Evolutionary conservation across 2,329 filamentous ascomycete species (phyloP), one percentile per base, ranked within the genome.

Genomic region (Pseudocercospora pini-densiflorae): DNA sequence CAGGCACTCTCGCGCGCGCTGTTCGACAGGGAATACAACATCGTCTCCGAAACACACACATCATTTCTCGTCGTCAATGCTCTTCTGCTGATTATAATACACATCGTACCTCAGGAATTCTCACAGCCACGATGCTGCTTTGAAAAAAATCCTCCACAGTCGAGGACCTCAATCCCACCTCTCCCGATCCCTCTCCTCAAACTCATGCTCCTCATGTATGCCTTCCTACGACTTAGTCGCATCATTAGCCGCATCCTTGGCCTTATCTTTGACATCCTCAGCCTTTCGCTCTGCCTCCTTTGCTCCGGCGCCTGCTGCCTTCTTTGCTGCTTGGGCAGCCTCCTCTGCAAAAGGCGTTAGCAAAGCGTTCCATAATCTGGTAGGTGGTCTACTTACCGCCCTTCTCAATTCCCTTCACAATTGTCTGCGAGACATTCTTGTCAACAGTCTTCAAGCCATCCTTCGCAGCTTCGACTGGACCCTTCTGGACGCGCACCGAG

Each of bases 321-420:
- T 74, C 71, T 83, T 83, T 54, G 82, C 74, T 65, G 81, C 81
- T 27, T 81, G 75, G 55, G 82, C 79, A 51, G 81, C 83, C 79
- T 85, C 70, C 73, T 88, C 87, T 89, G 74, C 71, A 12, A 24
- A 58, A 3, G 31, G 8, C 21, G 55, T 36, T n/a, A 58, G 29
- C 9, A 9, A n/a, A 23, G 21, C 6, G 27, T 27, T 27, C 27
- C n/a, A n/a, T 27, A 27, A 3, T 27, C 2, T 27, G 5, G 24
- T 27, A 27, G 24, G 24, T 27, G 24, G 5, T 27, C 21, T 14
- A 83, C 87, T 66, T 85, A 89, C 87, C 83, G 66, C 86, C 85
- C 72, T 83, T 87, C 78, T 90, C 85, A 68, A 89, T 88, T 54
- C 87, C 88, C 78, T 86, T 86, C 23, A 89, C 85, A 10, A 84